Percentiles rank a stretch among this genome's conserved stretches.
Evolutionary conservation across 371 early-diverging fungal species (phyloP).

Genomic region (Mortierella sp.): DNA sequence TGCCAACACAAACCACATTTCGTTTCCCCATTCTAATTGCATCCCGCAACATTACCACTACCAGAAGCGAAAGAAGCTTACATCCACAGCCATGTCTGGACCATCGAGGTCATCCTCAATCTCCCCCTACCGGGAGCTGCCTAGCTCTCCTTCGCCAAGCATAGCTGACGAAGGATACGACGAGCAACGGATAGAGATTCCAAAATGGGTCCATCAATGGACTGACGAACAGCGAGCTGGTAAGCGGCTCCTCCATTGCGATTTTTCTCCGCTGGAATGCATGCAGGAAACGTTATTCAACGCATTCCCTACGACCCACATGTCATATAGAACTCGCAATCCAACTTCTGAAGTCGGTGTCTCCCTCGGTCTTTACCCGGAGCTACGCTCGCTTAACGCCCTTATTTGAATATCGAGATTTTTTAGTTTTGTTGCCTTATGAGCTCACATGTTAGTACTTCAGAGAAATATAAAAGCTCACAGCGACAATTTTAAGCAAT

Average conservation of each 20-base stretch:
- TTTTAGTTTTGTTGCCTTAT: conserved; percentile 58
- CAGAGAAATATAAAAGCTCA: conserved; percentile 47
- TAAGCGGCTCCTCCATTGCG: conserved; percentile 22
- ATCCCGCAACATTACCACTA: neutral
- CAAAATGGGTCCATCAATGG: conserved; percentile 63
- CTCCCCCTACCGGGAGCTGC: conserved; percentile 18
- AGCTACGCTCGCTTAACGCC: conserved; percentile 72
- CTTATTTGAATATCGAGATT: conserved; percentile 70
- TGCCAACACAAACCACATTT: conserved; percentile 3
- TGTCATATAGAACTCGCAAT: conserved; percentile 71
- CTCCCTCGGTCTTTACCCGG: conserved; percentile 64
- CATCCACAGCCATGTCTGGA: conserved; percentile 29
- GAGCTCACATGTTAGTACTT: conserved; percentile 44
- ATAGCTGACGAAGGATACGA: conserved; percentile 75
- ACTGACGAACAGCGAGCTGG: conserved; percentile 77
- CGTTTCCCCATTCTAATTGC: neutral
- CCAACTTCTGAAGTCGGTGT: conserved; percentile 72
- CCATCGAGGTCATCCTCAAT: conserved; percentile 37
- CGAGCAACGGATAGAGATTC: conserved; percentile 70
- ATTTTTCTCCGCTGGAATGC: neutral
- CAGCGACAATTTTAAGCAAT: neutral
- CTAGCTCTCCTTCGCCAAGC: conserved; percentile 25
- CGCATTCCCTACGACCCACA: neutral
- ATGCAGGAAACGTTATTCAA: neutral
- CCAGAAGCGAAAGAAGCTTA: conserved; percentile 4